Percentiles rank a stretch among this genome's conserved stretches.
phyloP scores from a whole-genome alignment of 371 early-diverging fungal species.

The Capniomyces stellatus region DNA sequence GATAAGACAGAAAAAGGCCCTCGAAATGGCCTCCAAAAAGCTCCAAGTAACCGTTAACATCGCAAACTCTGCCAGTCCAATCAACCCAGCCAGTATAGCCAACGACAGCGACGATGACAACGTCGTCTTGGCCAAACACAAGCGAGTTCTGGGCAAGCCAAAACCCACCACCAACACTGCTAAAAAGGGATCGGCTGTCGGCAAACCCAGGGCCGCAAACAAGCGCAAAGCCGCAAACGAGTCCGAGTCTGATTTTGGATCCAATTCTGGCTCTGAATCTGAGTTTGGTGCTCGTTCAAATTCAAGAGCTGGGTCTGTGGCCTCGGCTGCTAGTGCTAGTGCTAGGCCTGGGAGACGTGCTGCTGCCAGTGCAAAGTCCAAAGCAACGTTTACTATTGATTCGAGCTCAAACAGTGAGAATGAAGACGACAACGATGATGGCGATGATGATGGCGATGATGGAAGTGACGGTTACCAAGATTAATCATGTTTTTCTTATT shows the following conservation, averaged over 20 bases:
- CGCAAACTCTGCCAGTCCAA: neutral
- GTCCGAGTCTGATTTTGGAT: neutral
- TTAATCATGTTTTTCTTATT: no score
- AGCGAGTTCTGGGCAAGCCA: neutral
- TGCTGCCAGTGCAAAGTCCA: slow-evolving; percentile 7
- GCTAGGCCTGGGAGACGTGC: slow-evolving; percentile 3
- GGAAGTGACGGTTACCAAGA: no score
- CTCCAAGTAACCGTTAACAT: slow-evolving; percentile 6
- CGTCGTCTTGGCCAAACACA: neutral
- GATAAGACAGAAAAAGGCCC: slow-evolving; percentile 10
- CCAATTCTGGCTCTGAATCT: neutral
- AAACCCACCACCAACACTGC: neutral
- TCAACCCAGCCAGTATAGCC: neutral
- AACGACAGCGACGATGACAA: neutral
- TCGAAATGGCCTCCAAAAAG: slow-evolving; percentile 4
- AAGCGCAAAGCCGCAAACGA: neutral
- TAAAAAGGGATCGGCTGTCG: neutral
- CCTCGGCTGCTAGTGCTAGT: neutral
- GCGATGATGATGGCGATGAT: slow-evolving; percentile 5
- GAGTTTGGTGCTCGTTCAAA: neutral
- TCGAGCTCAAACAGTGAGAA: slow-evolving; percentile 11
- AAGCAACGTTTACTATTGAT: neutral
- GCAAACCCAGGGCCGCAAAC: neutral
- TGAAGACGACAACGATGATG: slow-evolving; percentile 1
- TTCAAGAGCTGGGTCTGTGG: neutral